Percentiles rank a stretch among this genome's conserved stretches.
phyloP scores from a whole-genome alignment of 2,329 filamentous ascomycete genomes.

The Stagonosporopsis rhizophila region DNA sequence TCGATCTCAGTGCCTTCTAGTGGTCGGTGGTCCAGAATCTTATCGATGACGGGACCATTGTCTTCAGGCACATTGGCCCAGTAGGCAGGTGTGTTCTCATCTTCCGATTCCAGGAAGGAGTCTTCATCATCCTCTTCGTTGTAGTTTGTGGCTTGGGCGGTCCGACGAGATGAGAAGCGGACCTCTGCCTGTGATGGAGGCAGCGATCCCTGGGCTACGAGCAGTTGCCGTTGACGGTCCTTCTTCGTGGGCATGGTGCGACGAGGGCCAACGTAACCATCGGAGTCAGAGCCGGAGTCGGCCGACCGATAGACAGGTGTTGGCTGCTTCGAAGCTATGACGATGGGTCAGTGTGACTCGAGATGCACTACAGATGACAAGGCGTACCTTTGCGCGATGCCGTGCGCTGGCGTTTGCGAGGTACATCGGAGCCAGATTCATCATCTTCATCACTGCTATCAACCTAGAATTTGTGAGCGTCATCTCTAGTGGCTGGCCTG shows the following conservation, averaged over 20 bases:
- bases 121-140: slow-evolving; percentile 71
- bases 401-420: slow-evolving; percentile 71
- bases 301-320: slow-evolving; percentile 62
- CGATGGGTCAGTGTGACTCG: slow-evolving; percentile 54
- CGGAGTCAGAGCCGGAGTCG: slow-evolving; percentile 66
- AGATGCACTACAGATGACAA: slow-evolving; percentile 20
- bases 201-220: slow-evolving; percentile 66
- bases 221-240: slow-evolving; percentile 73
- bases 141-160: slow-evolving; percentile 75
- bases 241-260: slow-evolving; percentile 74
- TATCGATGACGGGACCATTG: slow-evolving; percentile 84
- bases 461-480: slow-evolving; percentile 52
- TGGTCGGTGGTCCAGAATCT: slow-evolving; percentile 84
- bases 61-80: slow-evolving; percentile 76
- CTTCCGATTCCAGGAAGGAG: slow-evolving; percentile 64
- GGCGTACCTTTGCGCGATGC: slow-evolving; percentile 68
- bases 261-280: slow-evolving; percentile 79
- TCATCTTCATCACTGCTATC: slow-evolving; percentile 72
- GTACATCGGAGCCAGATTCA: slow-evolving; percentile 68
- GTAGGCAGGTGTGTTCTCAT: slow-evolving; percentile 71
- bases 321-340: slow-evolving; percentile 61
- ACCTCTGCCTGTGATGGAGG: slow-evolving; percentile 77
- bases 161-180: slow-evolving; percentile 87
- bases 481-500: slow-evolving; percentile 15
- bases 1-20: slow-evolving; percentile 65